Evolutionary conservation across 306 rosid species (phyloP).

Genomic region (Cicer pinnatifidum): DNA sequence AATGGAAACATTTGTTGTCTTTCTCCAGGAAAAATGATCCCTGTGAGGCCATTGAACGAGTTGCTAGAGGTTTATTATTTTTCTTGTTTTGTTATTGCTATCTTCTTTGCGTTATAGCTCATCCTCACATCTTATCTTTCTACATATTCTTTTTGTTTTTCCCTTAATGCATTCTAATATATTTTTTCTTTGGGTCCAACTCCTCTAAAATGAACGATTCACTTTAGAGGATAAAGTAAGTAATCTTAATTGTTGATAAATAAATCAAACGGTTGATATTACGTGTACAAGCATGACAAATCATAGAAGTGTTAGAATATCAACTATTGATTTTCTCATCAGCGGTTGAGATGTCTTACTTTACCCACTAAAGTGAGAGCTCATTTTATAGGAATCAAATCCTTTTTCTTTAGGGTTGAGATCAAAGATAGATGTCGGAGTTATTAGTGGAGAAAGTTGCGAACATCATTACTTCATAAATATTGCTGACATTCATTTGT

Average conservation of each 20-base stretch:
- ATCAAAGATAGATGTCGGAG: conserved; percentile 77
- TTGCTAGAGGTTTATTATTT: conserved; percentile 63
- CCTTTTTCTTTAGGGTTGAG: conserved; percentile 66
- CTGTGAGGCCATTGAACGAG: conserved; percentile 76
- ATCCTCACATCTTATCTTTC: conserved; percentile 13
- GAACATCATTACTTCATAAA: conserved; percentile 80
- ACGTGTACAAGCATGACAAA: background rate
- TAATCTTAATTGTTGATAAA: conserved; percentile 14
- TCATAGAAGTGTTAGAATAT: conserved; percentile 1
- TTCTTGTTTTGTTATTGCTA: conserved; percentile 20
- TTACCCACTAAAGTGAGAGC: conserved; percentile 26
- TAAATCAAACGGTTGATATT: conserved; percentile 23
- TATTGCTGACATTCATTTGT: conserved; percentile 96
- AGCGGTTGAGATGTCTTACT: conserved; percentile 29
- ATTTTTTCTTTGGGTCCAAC: conserved; percentile 41
- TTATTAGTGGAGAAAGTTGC: conserved; percentile 60
- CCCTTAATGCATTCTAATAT: conserved; percentile 39
- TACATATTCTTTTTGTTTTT: conserved; percentile 34
- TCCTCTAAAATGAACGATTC: conserved; percentile 3
- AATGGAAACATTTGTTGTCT: conserved; percentile 36
- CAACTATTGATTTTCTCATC: conserved; percentile 20
- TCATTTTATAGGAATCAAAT: conserved; percentile 5
- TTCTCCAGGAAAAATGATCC: conserved; percentile 84
- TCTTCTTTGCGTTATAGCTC: conserved; percentile 6
- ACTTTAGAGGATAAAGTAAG: conserved; percentile 25